Percentiles rank a stretch among this genome's conserved stretches.
These are phyloP conservation scores for Rhodotorula diobovata DNA, from an alignment of 768 basidiomycete genomes.

Conservation along the genomic window DNA sequence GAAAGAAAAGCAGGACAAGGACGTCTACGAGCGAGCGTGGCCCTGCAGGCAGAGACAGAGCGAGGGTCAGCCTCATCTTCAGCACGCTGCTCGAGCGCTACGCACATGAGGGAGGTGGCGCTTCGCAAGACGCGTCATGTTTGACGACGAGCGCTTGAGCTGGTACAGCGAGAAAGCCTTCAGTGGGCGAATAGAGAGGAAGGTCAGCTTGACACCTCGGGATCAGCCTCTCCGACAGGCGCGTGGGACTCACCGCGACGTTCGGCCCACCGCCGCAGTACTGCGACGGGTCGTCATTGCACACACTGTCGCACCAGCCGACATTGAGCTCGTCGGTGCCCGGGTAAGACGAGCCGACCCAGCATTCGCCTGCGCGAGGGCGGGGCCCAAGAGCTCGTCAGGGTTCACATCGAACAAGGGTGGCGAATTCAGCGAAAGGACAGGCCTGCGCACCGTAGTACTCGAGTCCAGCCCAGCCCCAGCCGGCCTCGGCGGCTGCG, in stretches of 20 bases:
- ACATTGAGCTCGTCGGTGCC: not conserved
- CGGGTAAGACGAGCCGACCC: not conserved
- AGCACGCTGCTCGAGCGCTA: not conserved
- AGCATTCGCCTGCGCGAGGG: not conserved
- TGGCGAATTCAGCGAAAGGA: not conserved
- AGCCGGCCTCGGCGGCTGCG: not conserved
- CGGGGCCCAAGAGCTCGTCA: not conserved
- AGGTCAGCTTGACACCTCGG: not conserved
- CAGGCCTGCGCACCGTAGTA: not conserved
- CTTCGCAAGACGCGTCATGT: not conserved
- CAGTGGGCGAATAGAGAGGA: not conserved
- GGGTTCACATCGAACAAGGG: not conserved
- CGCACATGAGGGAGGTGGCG: not conserved
- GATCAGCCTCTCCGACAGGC: no score
- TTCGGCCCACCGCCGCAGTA: not conserved
- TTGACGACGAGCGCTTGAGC: not conserved
- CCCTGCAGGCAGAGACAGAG: no score
- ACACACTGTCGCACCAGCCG: not conserved
- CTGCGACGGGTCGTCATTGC: not conserved
- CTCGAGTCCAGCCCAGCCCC: conserved; percentile 6
- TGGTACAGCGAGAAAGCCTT: not conserved
- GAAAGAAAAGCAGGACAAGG: no score
- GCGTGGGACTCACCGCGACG: not conserved
- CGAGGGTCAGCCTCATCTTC: no score
- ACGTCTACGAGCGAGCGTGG: no score